Evolutionary conservation across 352 stramenopile species (phyloP).

Genomic region (Phytophthora pseudosyringae): DNA sequence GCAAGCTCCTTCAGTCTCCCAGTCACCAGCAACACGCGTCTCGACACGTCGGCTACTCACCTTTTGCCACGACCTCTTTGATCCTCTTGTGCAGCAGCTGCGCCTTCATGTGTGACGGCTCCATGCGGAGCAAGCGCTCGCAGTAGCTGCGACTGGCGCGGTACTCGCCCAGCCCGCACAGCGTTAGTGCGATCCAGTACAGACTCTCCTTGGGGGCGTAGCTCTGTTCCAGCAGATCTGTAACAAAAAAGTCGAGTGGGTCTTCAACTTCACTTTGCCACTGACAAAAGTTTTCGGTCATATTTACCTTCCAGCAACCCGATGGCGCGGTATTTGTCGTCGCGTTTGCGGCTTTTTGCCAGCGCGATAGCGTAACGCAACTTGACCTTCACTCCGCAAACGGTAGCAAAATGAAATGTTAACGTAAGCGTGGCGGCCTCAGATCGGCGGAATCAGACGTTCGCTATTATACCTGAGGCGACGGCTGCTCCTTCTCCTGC

Average conservation of each 20-base stretch:
- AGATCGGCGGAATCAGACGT: constrained; percentile 16
- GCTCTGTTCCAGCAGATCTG: constrained; percentile 66
- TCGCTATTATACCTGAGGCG: constrained; percentile 55
- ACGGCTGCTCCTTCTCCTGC: constrained; percentile 78
- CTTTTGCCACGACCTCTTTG: constrained; percentile 70
- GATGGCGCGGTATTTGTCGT: constrained; percentile 80
- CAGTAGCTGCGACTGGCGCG: constrained; percentile 71
- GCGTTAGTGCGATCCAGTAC: constrained; percentile 81
- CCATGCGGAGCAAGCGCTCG: constrained; percentile 77
- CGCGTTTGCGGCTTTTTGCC: constrained; percentile 80
- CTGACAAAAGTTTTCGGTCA: neutral
- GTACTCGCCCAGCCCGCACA: constrained; percentile 75
- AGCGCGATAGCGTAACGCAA: constrained; percentile 73
- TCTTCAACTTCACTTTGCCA: constrained; percentile 11
- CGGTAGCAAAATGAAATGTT: constrained; percentile 3
- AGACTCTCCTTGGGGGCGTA: constrained; percentile 71
- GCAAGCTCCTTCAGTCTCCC: constrained; percentile 3
- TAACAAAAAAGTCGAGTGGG: constrained; percentile 7
- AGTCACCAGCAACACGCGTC: neutral
- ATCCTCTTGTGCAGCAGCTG: constrained; percentile 80
- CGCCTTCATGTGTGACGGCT: constrained; percentile 73
- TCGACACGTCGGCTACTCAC: constrained; percentile 16
- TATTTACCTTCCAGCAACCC: constrained; percentile 69
- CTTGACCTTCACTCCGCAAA: constrained; percentile 58
- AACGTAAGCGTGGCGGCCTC: constrained; percentile 9